Conservation (phyloP, 2,329 filamentous ascomycete species). For the Colletotrichum gigasporum region DNA sequence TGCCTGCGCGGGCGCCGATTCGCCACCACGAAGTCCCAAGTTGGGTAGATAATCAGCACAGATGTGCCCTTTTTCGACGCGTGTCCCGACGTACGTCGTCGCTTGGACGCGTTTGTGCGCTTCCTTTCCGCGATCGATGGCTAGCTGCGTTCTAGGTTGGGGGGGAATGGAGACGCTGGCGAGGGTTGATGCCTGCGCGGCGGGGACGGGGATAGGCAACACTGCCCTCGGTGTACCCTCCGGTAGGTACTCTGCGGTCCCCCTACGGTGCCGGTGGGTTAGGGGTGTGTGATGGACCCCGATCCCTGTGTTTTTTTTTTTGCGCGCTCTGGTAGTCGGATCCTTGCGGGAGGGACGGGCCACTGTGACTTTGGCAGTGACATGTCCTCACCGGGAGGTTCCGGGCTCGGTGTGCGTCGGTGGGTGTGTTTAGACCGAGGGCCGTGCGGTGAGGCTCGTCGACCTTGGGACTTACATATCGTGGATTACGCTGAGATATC, state of each 20-base stretch:
- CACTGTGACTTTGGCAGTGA: background rate
- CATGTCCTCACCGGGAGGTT: background rate
- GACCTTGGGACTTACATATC: no score
- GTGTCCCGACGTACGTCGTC: no score
- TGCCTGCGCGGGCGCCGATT: background rate
- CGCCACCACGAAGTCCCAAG: background rate
- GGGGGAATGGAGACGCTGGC: background rate
- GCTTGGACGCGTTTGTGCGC: background rate
- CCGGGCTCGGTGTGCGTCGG: background rate
- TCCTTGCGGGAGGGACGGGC: background rate
- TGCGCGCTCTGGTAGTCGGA: no score
- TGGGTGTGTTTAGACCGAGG: no score
- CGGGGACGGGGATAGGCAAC: background rate
- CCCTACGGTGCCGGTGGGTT: background rate
- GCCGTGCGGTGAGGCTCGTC: no score
- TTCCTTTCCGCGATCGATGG: background rate
- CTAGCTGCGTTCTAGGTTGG: no score
- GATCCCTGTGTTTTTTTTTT: conserved; percentile 8
- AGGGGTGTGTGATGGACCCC: background rate
- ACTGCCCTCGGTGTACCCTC: no score
- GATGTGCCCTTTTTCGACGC: no score
- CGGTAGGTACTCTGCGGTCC: no score
- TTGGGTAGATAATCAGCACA: no score
- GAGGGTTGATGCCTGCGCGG: conserved; percentile 4
- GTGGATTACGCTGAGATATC: no score